Percentiles rank a stretch among this genome's conserved stretches.
These are phyloP conservation scores for Capronia epimyces DNA, from an alignment of 2,329 filamentous ascomycete genomes.

Conservation along the genomic window DNA sequence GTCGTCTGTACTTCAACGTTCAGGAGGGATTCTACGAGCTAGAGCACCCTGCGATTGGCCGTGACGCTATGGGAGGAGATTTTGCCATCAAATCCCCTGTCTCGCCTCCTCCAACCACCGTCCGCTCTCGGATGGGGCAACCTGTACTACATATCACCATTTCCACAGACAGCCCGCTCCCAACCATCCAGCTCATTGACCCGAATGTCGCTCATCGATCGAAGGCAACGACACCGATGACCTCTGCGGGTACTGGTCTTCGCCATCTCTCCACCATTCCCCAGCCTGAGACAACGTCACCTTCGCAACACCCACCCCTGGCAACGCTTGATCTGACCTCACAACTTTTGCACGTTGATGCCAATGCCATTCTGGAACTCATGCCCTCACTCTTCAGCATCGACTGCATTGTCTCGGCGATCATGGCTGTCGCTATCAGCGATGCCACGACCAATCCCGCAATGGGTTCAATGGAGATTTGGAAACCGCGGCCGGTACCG, in stretches of 20 bases:
- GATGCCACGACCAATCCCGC: constrained; percentile 39
- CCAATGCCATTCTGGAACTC: constrained; percentile 37
- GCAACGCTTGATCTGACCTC: constrained; percentile 42
- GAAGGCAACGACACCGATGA: constrained; percentile 23
- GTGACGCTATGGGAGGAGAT: constrained; percentile 24
- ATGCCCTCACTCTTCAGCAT: constrained; percentile 46
- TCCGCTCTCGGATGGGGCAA: constrained; percentile 15
- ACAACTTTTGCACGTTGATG: constrained; percentile 36
- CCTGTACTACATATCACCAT: constrained; percentile 40
- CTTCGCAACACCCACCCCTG: constrained; percentile 30
- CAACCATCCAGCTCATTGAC: constrained; percentile 36
- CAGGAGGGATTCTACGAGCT: constrained; percentile 41
- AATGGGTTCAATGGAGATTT: constrained; percentile 34
- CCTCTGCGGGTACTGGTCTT: constrained; percentile 16
- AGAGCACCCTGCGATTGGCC: constrained; percentile 41
- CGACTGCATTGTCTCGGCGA: constrained; percentile 43
- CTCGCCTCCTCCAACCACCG: constrained; percentile 7
- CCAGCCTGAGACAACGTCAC: constrained; percentile 35
- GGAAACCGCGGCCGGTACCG: constrained; percentile 25
- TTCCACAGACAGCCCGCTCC: constrained; percentile 36
- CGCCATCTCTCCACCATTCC: constrained; percentile 36
- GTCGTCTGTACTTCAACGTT: constrained; percentile 42
- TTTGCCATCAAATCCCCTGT: constrained; percentile 16
- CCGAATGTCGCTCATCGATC: constrained; percentile 32
- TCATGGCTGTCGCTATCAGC: constrained; percentile 42